A percentile compares a stretch with the other conserved stretches of the same genome.
Evolutionary conservation across 176 grass and related monocot genomes (phyloP).

Genomic region (Rhynchospora pubera): DNA sequence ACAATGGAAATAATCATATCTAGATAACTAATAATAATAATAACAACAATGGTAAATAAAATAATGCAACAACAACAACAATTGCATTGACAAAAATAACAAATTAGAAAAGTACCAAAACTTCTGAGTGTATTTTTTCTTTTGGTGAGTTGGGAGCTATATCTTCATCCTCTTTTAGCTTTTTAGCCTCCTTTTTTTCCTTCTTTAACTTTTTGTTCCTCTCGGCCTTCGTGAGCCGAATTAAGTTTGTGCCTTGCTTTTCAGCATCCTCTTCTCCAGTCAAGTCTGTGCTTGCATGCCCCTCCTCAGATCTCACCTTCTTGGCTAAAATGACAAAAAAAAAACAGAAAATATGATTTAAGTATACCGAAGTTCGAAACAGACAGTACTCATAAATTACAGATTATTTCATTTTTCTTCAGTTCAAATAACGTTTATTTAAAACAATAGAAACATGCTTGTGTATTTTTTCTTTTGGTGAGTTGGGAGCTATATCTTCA

Average conservation of each 20-base stretch:
- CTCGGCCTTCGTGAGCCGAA: conserved; percentile 53
- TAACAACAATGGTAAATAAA: neutral
- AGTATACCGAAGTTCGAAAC: neutral
- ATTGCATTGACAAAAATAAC: neutral
- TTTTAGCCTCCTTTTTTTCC: conserved; percentile 50
- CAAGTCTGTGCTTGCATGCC: conserved; percentile 15
- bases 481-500: conserved; percentile 12
- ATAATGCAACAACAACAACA: neutral
- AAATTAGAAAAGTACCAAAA: conserved; percentile 50
- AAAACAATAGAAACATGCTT: conserved; percentile 1
- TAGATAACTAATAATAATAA: no score
- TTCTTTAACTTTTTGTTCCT: conserved; percentile 37
- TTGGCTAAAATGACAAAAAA: conserved; percentile 36
- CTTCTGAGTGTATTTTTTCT: conserved; percentile 64
- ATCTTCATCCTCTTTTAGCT: conserved; percentile 38
- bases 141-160: conserved; percentile 14
- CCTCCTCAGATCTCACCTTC: conserved; percentile 38
- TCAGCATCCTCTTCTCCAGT: conserved; percentile 27
- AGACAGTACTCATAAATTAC: neutral
- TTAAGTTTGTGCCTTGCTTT: conserved; percentile 9
- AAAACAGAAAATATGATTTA: neutral
- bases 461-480: conserved; percentile 49
- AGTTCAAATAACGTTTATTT: neutral
- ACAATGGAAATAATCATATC: no score
- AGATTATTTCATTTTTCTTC: neutral